Conservation (phyloP, 305 asterid genomes). For the Fraxinus dipetala region DNA sequence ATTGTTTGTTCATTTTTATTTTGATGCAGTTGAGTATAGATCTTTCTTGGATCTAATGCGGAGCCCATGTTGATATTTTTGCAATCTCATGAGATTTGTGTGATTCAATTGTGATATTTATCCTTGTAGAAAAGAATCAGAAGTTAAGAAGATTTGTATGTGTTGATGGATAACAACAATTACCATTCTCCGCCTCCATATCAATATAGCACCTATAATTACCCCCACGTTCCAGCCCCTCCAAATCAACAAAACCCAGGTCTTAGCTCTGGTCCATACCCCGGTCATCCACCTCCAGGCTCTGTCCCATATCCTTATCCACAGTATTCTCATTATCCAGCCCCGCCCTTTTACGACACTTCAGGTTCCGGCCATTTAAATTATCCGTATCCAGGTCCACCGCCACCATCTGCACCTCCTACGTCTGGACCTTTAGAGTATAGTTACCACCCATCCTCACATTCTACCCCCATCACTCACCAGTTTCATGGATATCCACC, state of each 20-base stretch:
- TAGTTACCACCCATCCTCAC: constrained; percentile 29
- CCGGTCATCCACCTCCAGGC: constrained; percentile 29
- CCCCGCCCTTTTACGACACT: constrained; percentile 28
- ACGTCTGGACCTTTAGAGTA: constrained; percentile 40
- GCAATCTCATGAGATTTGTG: constrained; percentile 15
- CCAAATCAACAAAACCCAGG: constrained; percentile 48
- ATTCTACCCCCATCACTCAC: constrained; percentile 21
- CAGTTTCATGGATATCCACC: constrained; percentile 50
- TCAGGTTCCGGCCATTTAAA: constrained; percentile 33
- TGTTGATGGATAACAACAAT: constrained; percentile 47
- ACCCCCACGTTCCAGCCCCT: constrained; percentile 45
- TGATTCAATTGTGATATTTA: constrained; percentile 22
- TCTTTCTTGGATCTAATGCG: constrained; percentile 6
- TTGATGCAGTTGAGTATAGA: constrained; percentile 11
- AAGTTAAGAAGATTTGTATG: constrained; percentile 14
- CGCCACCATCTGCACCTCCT: constrained; percentile 33
- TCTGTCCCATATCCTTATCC: constrained; percentile 42
- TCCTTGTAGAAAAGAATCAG: constrained; percentile 5
- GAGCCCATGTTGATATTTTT: constrained; percentile 16
- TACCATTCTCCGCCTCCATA: constrained; percentile 50
- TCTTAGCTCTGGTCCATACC: constrained; percentile 23
- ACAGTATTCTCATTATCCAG: constrained; percentile 44
- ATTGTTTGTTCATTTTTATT: constrained; percentile 16
- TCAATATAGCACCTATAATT: constrained; percentile 52
- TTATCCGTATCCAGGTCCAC: constrained; percentile 37